phyloP scores from a whole-genome alignment of 768 basidiomycete species.

The Serendipita indica region DNA sequence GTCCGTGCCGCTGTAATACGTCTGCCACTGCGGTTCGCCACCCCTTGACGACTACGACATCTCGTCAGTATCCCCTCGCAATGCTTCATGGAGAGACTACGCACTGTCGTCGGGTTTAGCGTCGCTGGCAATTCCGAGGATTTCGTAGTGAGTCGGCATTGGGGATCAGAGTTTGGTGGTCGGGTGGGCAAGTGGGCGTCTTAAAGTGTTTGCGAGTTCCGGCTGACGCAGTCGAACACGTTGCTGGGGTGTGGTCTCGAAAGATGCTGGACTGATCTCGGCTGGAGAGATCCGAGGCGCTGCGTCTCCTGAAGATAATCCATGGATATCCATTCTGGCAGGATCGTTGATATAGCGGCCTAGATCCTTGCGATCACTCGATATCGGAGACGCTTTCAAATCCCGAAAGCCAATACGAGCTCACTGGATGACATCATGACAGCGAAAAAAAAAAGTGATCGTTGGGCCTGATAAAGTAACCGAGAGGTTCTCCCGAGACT shows the following conservation, averaged over 20 bases:
- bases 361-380: background rate
- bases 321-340: background rate
- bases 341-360: background rate
- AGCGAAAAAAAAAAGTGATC: background rate
- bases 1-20: background rate
- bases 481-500: background rate
- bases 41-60: background rate
- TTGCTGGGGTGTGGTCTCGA: background rate
- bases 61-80: background rate
- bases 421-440: background rate
- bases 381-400: background rate
- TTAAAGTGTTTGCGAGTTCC: background rate
- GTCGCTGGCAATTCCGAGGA: conserved; percentile 2
- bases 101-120: background rate
- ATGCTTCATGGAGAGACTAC: background rate
- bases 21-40: background rate
- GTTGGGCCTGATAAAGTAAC: background rate
- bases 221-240: conserved; percentile 6
- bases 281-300: conserved; percentile 5
- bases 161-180: background rate
- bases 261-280: background rate
- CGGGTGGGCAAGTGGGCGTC: background rate
- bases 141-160: conserved; percentile 8
- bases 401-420: background rate
- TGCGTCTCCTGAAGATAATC: background rate